Evolutionary conservation across 768 basidiomycete genomes (phyloP).

Genomic region (Thelephora ganbajun): DNA sequence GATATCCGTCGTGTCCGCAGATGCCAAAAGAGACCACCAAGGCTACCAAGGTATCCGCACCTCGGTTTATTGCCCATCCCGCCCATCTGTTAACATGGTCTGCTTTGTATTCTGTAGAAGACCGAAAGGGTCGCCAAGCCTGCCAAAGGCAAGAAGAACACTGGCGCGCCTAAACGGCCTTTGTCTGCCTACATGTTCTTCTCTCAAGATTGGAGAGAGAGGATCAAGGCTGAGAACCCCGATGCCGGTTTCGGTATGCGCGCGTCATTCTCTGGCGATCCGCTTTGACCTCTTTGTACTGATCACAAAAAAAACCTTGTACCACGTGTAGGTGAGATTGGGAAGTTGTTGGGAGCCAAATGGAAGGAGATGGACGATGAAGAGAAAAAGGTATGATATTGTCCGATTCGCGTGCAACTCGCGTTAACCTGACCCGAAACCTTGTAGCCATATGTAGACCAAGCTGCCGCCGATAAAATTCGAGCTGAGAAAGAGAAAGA

Average conservation of each 20-base stretch:
- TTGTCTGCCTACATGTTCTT: slow-evolving; percentile 99
- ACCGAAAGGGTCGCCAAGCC: slow-evolving; percentile 36
- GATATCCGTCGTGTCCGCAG: slow-evolving; percentile 22
- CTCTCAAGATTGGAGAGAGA: slow-evolving; percentile 88
- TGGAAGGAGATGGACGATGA: slow-evolving; percentile 92
- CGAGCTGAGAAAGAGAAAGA: slow-evolving; percentile 76
- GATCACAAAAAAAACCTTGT: not conserved
- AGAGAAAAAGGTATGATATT: slow-evolving; percentile 68
- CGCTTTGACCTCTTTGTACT: not conserved
- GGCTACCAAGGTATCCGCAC: slow-evolving; percentile 42
- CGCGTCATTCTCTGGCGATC: not conserved
- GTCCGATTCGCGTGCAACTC: not conserved
- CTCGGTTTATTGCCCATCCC: slow-evolving; percentile 6
- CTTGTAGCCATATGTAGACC: slow-evolving; percentile 71
- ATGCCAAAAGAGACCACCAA: slow-evolving; percentile 73
- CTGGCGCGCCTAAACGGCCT: slow-evolving; percentile 80
- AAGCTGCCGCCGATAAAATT: slow-evolving; percentile 77
- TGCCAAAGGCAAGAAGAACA: slow-evolving; percentile 55
- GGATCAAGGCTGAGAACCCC: slow-evolving; percentile 92
- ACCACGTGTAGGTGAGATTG: slow-evolving; percentile 57
- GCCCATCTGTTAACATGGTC: slow-evolving; percentile 4
- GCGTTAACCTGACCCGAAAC: not conserved
- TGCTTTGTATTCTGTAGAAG: slow-evolving; percentile 25
- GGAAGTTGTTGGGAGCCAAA: slow-evolving; percentile 88
- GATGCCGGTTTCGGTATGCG: slow-evolving; percentile 84